Percentiles rank a stretch among this genome's conserved stretches.
These are phyloP conservation scores for Albizia julibrissin DNA, from an alignment of 306 rosid species.

Conservation along the genomic window DNA sequence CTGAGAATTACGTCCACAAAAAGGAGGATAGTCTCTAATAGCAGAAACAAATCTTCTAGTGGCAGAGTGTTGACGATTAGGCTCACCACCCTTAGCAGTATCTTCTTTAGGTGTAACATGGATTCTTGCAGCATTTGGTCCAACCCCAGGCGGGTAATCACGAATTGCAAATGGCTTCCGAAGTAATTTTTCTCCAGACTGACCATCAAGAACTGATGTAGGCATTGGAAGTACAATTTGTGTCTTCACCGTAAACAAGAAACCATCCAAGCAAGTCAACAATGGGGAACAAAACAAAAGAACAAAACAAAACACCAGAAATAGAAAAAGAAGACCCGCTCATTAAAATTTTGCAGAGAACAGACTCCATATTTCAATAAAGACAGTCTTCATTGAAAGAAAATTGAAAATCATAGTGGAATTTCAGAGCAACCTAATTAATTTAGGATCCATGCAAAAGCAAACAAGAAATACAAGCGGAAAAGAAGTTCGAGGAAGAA, in stretches of 20 bases:
- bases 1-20: slow-evolving; percentile 44
- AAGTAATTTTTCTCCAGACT: not conserved
- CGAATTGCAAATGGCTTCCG: not conserved
- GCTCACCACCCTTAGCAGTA: not conserved
- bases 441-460: not conserved
- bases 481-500: not conserved
- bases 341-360: not conserved
- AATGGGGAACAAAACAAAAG: not conserved
- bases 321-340: not conserved
- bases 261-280: not conserved
- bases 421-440: too few relatives aligned
- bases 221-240: not conserved
- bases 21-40: not conserved
- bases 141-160: not conserved
- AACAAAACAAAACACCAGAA: not conserved
- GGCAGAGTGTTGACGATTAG: not conserved
- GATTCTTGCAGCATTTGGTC: not conserved
- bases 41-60: not conserved
- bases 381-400: not conserved
- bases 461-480: not conserved
- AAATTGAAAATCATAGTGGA: not conserved
- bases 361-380: not conserved
- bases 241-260: not conserved
- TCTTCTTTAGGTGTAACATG: not conserved
- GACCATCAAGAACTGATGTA: not conserved